Evolutionary conservation across 1,284 basidiomycete genomes (phyloP), one percentile per base, ranked within the genome.

Genomic region (Pseudozyma tsukubaensis): DNA sequence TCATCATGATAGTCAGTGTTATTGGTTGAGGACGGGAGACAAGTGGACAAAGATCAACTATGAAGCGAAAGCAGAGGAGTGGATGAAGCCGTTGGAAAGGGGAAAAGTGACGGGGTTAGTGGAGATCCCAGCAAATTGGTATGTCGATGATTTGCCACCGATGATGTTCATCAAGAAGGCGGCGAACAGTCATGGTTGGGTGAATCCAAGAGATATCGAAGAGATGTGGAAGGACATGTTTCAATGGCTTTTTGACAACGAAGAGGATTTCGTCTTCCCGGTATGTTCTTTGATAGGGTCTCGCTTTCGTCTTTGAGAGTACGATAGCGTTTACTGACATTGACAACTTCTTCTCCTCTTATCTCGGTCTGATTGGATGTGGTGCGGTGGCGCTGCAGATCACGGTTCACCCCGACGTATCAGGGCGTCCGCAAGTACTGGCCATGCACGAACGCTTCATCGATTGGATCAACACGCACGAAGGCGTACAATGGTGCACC

Each of bases 371-470:
- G 8, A 19, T 14, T 40, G 16, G 21, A 32, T 11, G 39, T 4
- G 39, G 14, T 55, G 29, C 5, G 9, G 10, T 1, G 29, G 9
- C 34, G 10, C 16, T 39, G 34, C 48, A 57, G 49, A 89, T 92
- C 65, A 92, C 91, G 0, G 91, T 92, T 35, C 91, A 92, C 77
- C 91, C 91, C 0, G 91, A 92, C 70, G 91, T 91, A n/a, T 90
- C 89, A 77, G 90, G 90, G 88, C 86, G 88, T 11, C 87, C 87
- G 21, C 86, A 88, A 83, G 90, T 92, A n/a, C 85, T 92, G 9
- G 86, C 91, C 55, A 92, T 92, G 90, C 88, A 92, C 88, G 90
- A 92, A 81, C 88, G 90, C 48, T 91, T 92, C 82, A 92, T 93
- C 75, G 89, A 91, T 76, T 92, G 91, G 90, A 87, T 92, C 55